phyloP scores from a whole-genome alignment of 2,329 filamentous ascomycete genomes.

The Alternaria consortialis region DNA sequence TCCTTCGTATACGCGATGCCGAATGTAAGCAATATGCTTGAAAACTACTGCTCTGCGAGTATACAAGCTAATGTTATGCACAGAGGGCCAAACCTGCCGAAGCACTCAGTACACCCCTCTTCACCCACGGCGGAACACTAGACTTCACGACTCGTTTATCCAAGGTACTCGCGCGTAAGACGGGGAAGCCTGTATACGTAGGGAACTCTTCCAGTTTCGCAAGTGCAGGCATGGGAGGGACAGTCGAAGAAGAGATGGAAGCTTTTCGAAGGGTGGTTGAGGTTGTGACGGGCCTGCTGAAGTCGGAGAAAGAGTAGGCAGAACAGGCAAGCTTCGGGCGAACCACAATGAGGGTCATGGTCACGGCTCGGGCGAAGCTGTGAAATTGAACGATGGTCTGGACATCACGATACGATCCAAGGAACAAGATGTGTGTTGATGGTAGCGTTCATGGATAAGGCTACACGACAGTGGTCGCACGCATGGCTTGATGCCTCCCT shows the following conservation, averaged over 20 bases:
- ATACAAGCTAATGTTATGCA: constrained; percentile 16
- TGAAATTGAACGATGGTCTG: neutral
- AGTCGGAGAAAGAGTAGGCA: constrained; percentile 15
- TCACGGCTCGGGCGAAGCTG: too few species aligned
- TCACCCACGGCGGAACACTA: constrained; percentile 75
- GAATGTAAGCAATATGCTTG: constrained; percentile 67
- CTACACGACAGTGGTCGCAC: neutral
- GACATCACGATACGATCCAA: neutral
- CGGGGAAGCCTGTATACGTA: constrained; percentile 82
- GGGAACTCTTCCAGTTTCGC: constrained; percentile 85
- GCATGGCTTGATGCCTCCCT: neutral
- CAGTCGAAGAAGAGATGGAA: constrained; percentile 93
- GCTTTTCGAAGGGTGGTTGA: constrained; percentile 79
- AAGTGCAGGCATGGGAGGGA: constrained; percentile 77
- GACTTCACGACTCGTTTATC: constrained; percentile 89
- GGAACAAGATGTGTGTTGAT: neutral
- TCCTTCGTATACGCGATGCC: constrained; percentile 95
- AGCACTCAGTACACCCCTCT: constrained; percentile 81
- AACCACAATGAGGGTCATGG: neutral
- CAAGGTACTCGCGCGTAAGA: constrained; percentile 79
- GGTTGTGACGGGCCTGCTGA: constrained; percentile 68
- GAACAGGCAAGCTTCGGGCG: neutral
- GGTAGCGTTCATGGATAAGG: neutral
- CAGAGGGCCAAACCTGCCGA: constrained; percentile 59
- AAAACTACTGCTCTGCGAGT: neutral